Conservation (phyloP, 2,329 filamentous ascomycete genomes). For the Diaporthe helianthi region DNA sequence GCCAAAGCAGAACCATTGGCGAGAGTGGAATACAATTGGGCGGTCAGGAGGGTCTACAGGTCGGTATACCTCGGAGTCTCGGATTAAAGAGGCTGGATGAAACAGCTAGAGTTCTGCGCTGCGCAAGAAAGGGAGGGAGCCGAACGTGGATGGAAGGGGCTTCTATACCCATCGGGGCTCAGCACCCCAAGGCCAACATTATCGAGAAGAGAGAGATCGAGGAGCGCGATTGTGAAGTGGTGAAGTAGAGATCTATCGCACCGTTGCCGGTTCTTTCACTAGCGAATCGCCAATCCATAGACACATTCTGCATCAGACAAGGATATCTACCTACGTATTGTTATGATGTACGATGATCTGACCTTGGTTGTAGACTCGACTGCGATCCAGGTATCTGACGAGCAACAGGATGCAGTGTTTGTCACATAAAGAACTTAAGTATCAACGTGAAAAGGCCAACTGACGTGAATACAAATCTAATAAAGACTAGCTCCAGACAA, state of each 20-base stretch:
- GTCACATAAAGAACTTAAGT: too few relatives aligned
- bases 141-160: background rate
- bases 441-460: background rate
- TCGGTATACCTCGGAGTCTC: too few relatives aligned
- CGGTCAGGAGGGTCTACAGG: background rate
- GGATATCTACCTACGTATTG: background rate
- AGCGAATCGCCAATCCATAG: constrained; percentile 11
- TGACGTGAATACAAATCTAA: background rate
- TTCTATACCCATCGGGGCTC: background rate
- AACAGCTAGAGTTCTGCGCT: background rate
- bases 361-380: background rate
- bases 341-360: background rate
- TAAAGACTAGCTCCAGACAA: background rate
- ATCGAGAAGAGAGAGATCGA: background rate
- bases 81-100: background rate
- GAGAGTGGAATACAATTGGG: background rate
- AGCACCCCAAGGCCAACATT: background rate
- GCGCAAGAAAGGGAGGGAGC: background rate
- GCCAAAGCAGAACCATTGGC: background rate
- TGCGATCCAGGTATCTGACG: background rate
- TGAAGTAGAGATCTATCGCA: constrained; percentile 2
- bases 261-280: background rate
- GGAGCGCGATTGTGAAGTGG: background rate
- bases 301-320: background rate
- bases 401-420: background rate